Percentiles rank a stretch among this genome's conserved stretches.
phyloP scores from a whole-genome alignment of 345 rosid species.

The Citrus sp. region DNA sequence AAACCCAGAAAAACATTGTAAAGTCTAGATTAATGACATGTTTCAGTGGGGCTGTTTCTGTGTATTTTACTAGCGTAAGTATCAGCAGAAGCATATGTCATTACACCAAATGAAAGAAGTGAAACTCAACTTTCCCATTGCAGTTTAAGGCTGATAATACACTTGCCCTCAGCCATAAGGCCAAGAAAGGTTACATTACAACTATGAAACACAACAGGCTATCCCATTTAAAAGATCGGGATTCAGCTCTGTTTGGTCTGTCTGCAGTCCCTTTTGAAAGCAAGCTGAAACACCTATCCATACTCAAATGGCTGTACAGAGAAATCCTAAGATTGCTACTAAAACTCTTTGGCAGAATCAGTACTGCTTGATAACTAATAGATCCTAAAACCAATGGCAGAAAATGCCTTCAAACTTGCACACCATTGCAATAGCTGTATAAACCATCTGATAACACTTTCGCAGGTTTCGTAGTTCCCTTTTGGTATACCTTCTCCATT shows the following conservation, averaged over 20 bases:
- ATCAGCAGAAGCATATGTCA: neutral
- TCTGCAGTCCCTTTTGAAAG: neutral
- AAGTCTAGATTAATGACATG: neutral
- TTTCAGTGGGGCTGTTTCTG: neutral
- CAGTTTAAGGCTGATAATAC: neutral
- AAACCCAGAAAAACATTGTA: neutral
- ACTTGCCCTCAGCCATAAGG: neutral
- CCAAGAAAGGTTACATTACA: neutral
- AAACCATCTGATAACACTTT: constrained; percentile 45
- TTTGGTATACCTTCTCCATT: constrained; percentile 32
- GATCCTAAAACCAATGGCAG: neutral
- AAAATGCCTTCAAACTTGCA: constrained; percentile 44
- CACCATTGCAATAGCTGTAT: constrained; percentile 55
- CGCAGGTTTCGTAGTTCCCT: constrained; percentile 47
- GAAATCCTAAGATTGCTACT: constrained; percentile 10
- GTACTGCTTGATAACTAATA: neutral
- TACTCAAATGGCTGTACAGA: constrained; percentile 19
- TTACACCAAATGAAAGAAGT: neutral
- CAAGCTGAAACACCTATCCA: constrained; percentile 2
- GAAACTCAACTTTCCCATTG: neutral
- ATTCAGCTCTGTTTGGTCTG: constrained; percentile 1
- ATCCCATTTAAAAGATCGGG: constrained; percentile 16
- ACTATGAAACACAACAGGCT: neutral
- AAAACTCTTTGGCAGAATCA: neutral
- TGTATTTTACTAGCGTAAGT: neutral